Conservation (phyloP, 2,329 filamentous ascomycete genomes). For the Fusarium sp. region DNA sequence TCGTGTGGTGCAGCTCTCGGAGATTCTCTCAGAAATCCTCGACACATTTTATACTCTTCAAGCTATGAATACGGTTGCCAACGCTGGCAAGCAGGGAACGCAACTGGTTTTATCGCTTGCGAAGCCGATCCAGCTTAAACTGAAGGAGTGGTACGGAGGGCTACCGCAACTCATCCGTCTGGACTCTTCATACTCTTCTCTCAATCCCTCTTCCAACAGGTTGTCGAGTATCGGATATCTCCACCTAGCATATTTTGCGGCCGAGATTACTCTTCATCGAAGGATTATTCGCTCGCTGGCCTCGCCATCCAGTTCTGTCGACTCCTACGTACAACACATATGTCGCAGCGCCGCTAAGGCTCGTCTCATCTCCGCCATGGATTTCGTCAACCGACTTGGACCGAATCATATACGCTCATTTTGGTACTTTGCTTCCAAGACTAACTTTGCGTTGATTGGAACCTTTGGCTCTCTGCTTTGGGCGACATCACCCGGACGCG, state of each 20-base stretch:
- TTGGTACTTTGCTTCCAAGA: slow-evolving; percentile 90
- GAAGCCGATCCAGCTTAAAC: slow-evolving; percentile 83
- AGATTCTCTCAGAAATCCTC: slow-evolving; percentile 81
- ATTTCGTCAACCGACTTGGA: slow-evolving; percentile 93
- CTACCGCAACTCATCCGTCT: slow-evolving; percentile 74
- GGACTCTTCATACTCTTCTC: slow-evolving; percentile 64
- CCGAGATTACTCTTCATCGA: slow-evolving; percentile 91
- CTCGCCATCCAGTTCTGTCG: slow-evolving; percentile 59
- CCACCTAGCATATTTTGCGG: slow-evolving; percentile 92
- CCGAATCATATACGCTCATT: slow-evolving; percentile 89
- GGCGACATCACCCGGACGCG: slow-evolving; percentile 85
- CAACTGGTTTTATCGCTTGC: slow-evolving; percentile 78
- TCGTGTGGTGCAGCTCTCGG: slow-evolving; percentile 79
- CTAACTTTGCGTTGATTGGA: slow-evolving; percentile 93
- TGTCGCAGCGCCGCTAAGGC: slow-evolving; percentile 95
- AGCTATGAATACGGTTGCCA: slow-evolving; percentile 75
- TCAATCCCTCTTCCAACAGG: slow-evolving; percentile 53
- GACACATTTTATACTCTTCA: slow-evolving; percentile 85
- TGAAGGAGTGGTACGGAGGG: slow-evolving; percentile 83
- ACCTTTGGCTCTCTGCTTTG: slow-evolving; percentile 92
- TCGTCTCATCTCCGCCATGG: slow-evolving; percentile 93
- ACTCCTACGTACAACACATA: slow-evolving; percentile 89
- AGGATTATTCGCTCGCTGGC: slow-evolving; percentile 86
- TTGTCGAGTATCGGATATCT: slow-evolving; percentile 78
- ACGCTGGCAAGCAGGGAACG: slow-evolving; percentile 75